A percentile compares a stretch with the other conserved stretches of the same genome.
phyloP scores from a whole-genome alignment of 163 green algal species.

The Trebouxiophyceae sp. region DNA sequence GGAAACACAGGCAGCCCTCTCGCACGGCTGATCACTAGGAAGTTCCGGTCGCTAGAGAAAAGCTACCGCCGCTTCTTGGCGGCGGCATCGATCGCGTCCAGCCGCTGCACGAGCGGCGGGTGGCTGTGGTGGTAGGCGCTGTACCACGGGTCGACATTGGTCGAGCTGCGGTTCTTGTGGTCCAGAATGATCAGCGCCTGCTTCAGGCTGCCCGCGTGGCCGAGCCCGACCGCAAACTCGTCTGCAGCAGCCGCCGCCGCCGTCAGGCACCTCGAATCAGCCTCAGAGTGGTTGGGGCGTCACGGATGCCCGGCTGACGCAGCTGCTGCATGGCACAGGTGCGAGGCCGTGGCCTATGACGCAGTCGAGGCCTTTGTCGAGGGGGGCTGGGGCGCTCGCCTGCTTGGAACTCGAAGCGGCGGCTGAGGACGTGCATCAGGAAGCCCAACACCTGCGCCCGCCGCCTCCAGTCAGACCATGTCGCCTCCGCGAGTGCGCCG shows the following conservation, averaged over 20 bases:
- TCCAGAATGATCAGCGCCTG: slow-evolving; percentile 70
- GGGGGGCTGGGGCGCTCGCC: slow-evolving; percentile 34
- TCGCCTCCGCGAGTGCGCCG: no score
- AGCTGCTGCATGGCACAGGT: no score
- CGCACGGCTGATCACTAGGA: no score
- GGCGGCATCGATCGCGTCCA: slow-evolving; percentile 55
- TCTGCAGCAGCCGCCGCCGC: no score
- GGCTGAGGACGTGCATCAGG: slow-evolving; percentile 48
- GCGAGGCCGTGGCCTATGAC: no score
- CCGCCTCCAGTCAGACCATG: no score
- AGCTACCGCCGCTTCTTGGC: slow-evolving; percentile 22
- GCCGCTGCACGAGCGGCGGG: slow-evolving; percentile 68
- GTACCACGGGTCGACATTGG: slow-evolving; percentile 75
- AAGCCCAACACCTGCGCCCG: slow-evolving; percentile 41
- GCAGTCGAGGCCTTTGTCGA: slow-evolving; percentile 10
- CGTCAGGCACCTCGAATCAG: no score
- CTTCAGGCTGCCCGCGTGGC: slow-evolving; percentile 36
- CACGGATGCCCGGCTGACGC: no score
- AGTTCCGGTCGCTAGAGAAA: no score
- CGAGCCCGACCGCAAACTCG: slow-evolving; percentile 49
- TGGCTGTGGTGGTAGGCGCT: slow-evolving; percentile 78
- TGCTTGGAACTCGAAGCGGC: slow-evolving; percentile 84
- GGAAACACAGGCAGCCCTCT: no score
- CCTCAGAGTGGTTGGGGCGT: no score
- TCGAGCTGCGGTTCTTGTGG: slow-evolving; percentile 68